These are phyloP conservation scores for Aspergillus carlsbadensis DNA, from an alignment of 495 filamentous ascomycete genomes.

Conservation along the genomic window DNA sequence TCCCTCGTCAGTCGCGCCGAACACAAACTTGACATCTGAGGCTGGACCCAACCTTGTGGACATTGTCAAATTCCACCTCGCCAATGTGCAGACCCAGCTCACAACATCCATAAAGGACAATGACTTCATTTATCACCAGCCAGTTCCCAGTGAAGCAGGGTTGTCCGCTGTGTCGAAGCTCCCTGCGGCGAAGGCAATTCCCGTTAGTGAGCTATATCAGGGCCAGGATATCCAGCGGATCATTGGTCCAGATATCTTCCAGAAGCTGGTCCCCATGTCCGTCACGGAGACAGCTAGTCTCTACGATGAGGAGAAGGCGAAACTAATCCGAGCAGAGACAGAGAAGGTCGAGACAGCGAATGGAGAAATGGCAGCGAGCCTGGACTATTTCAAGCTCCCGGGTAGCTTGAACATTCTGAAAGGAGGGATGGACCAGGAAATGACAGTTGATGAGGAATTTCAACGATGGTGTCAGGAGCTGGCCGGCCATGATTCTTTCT, in stretches of 20 bases:
- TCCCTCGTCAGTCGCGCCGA: constrained; percentile 73
- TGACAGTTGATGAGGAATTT: constrained; percentile 86
- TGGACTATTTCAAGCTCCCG: constrained; percentile 91
- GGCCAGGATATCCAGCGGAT: constrained; percentile 96
- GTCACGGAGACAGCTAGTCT: constrained; percentile 95
- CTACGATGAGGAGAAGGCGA: constrained; percentile 98
- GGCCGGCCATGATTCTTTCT: constrained; percentile 74
- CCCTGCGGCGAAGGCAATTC: constrained; percentile 95
- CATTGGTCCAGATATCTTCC: constrained; percentile 95
- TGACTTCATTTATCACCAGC: constrained; percentile 97
- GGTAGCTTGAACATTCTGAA: constrained; percentile 88
- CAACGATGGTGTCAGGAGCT: constrained; percentile 91
- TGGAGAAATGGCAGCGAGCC: constrained; percentile 89
- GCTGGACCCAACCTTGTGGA: constrained; percentile 71
- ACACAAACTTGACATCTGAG: constrained; percentile 81
- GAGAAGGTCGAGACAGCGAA: constrained; percentile 89
- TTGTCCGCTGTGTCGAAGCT: constrained; percentile 83
- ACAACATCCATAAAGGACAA: constrained; percentile 83
- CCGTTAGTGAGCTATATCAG: constrained; percentile 93
- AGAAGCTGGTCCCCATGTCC: constrained; percentile 93
- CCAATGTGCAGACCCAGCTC: constrained; percentile 77
- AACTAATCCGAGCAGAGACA: constrained; percentile 88
- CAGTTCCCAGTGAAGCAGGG: constrained; percentile 78
- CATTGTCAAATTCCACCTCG: constrained; percentile 76
- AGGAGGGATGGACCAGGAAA: constrained; percentile 87